Evolutionary conservation across 352 stramenopile genomes (phyloP), one percentile per base, ranked within the genome.

Genomic region (Phytophthora tentaculata): DNA sequence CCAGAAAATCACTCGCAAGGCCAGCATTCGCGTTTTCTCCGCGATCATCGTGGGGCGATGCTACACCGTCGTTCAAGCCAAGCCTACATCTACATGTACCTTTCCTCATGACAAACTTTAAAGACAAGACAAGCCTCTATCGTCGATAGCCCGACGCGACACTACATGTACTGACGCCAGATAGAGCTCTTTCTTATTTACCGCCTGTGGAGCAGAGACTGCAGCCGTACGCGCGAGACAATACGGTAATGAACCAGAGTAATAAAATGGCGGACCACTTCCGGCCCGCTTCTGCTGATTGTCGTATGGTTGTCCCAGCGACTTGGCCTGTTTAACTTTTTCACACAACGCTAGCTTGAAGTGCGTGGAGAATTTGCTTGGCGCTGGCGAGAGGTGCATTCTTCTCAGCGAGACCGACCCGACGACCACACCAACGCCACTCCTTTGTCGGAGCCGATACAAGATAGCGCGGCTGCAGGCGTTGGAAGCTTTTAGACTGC

Each of bases 11-110:
- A 64, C 61, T 45, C 69, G 60, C 17, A 58, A 67, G n/a, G 28
- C 57, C 29, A 78, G 52, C 56, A 58, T 90, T 48, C 80, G 76
- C 22, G 66, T 77, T 24, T 86, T 89, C 64, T 84, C 78, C 29
- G 48, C 78, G 14, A 75, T 17, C 59, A 88, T 84, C 56, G 80
- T 89, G 76, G 67, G 45, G 44, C 50, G 26, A 67, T 89, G 50
- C 44, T 89, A 58, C 67, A 80, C n/a, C n/a, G n/a, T n/a, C n/a
- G n/a, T n/a, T n/a, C n/a, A n/a, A n/a, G n/a, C n/a, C 45, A 32
- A 1, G 61, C 73, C 23, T 77, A 71, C 10, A 73, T 73, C 22
- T 56, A 39, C 19, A 35, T 51, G 28, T 8, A 32, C 5, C 5
- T 32, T 32, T 5, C 28, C 28, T 32, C 5, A 32, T 32, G 28